Percentiles rank a stretch among this genome's conserved stretches.
Conservation (phyloP, 352 stramenopile genomes). For the Pythium phragmiticola region DNA sequence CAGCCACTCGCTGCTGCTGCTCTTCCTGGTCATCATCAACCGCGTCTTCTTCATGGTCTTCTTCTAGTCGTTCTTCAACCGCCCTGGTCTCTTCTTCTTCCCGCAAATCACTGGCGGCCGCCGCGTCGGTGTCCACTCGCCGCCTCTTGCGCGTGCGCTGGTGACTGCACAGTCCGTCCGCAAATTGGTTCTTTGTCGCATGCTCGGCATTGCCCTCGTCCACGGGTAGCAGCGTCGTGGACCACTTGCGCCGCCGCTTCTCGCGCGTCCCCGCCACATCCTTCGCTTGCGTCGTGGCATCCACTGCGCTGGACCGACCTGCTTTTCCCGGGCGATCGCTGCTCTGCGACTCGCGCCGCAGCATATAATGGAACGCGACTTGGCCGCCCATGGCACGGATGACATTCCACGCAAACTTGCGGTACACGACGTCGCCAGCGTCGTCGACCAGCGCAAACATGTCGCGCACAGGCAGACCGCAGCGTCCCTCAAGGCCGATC, state of each 20-base stretch:
- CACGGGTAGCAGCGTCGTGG: slow-evolving; percentile 50
- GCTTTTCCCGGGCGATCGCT: not conserved
- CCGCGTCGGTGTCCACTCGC: slow-evolving; percentile 6
- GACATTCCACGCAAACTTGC: slow-evolving; percentile 61
- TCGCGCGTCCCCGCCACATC: slow-evolving; percentile 13
- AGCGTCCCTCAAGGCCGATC: slow-evolving; percentile 75
- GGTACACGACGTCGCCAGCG: slow-evolving; percentile 48
- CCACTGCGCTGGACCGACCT: not conserved
- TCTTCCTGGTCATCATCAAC: not conserved
- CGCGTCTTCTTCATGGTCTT: not conserved
- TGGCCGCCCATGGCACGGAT: slow-evolving; percentile 55
- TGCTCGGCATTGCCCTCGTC: slow-evolving; percentile 21
- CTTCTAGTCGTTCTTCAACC: not conserved
- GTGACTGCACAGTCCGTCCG: not conserved
- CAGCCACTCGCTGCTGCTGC: not conserved
- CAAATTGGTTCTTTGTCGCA: not conserved
- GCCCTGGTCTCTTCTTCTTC: not conserved
- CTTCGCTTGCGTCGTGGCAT: not conserved
- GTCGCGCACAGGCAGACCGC: slow-evolving; percentile 55
- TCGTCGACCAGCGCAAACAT: slow-evolving; percentile 64
- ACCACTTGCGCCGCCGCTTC: slow-evolving; percentile 72
- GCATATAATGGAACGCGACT: slow-evolving; percentile 67
- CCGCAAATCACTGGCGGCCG: not conserved
- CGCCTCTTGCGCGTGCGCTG: slow-evolving; percentile 9
- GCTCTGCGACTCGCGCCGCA: slow-evolving; percentile 26